Evolutionary conservation across 139 green algal genomes (phyloP).

Genomic region (Coelastrella sp.): DNA sequence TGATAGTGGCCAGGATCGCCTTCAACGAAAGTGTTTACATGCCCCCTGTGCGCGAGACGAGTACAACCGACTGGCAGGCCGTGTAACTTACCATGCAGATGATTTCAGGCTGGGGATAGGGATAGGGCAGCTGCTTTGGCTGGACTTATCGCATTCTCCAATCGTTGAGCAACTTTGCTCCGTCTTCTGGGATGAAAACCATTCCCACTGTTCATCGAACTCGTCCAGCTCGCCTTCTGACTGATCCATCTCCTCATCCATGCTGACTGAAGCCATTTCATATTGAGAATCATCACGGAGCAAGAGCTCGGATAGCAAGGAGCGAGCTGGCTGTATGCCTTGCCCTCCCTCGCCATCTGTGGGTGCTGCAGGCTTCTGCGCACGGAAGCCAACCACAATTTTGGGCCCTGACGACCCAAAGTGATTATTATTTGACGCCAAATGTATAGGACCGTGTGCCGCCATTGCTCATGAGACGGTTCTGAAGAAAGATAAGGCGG

Average conservation of each 20-base stretch:
- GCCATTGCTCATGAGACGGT: neutral
- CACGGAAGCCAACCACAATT: neutral
- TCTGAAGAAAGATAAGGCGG: neutral
- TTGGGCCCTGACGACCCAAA: neutral
- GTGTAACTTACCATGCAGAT: neutral
- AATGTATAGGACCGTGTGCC: neutral
- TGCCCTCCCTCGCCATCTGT: neutral
- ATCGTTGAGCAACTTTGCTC: neutral
- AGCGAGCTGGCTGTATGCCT: constrained; percentile 1
- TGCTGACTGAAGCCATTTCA: neutral
- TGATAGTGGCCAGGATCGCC: too few species aligned
- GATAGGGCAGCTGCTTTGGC: constrained; percentile 13
- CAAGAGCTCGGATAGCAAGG: constrained; percentile 21
- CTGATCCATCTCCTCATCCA: constrained; percentile 5
- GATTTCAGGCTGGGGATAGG: constrained; percentile 10
- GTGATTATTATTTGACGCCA: neutral
- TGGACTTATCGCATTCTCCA: neutral
- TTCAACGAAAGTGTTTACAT: too few species aligned
- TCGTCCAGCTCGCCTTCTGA: constrained; percentile 1
- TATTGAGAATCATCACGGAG: neutral
- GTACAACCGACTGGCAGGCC: constrained; percentile 17
- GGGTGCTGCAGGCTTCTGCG: neutral
- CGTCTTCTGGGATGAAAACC: neutral
- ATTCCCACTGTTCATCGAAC: neutral
- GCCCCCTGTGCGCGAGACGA: too few species aligned